A percentile compares a stretch with the other conserved stretches of the same genome.
These are phyloP conservation scores for Phytophthora melonis DNA, from an alignment of 352 stramenopile species.

Conservation along the genomic window DNA sequence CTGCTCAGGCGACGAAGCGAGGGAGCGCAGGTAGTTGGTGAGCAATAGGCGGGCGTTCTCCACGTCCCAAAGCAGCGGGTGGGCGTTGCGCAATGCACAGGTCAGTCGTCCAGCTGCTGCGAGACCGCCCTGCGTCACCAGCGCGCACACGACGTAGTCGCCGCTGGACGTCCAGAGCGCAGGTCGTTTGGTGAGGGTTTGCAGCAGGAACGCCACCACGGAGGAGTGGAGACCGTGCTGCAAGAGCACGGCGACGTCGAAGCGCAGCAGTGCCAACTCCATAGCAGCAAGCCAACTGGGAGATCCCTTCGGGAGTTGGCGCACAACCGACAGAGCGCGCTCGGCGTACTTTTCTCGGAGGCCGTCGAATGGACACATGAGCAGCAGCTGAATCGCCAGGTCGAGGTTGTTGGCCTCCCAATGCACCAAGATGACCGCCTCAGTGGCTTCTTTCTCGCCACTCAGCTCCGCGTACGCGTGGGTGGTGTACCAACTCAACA, in stretches of 20 bases:
- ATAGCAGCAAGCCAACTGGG: slow-evolving; percentile 34
- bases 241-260: slow-evolving; percentile 57
- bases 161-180: slow-evolving; percentile 66
- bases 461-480: slow-evolving; percentile 56
- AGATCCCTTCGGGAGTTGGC: slow-evolving; percentile 25
- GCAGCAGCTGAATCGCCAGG: slow-evolving; percentile 56
- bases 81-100: slow-evolving; percentile 61
- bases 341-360: slow-evolving; percentile 51
- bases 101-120: slow-evolving; percentile 60
- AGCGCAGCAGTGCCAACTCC: slow-evolving; percentile 71
- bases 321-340: slow-evolving; percentile 36
- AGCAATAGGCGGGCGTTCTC: slow-evolving; percentile 72
- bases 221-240: slow-evolving; percentile 50
- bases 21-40: slow-evolving; percentile 55
- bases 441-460: slow-evolving; percentile 35
- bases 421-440: slow-evolving; percentile 46
- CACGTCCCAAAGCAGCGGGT: slow-evolving; percentile 75
- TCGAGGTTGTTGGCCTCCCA: slow-evolving; percentile 45
- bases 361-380: slow-evolving; percentile 67
- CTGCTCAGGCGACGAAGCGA: slow-evolving; percentile 27
- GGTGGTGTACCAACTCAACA: slow-evolving; percentile 66
- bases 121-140: slow-evolving; percentile 59
- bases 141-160: slow-evolving; percentile 71
- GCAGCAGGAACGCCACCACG: slow-evolving; percentile 52
- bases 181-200: slow-evolving; percentile 8